A percentile compares a stretch with the other conserved stretches of the same genome.
phyloP scores from a whole-genome alignment of 2,329 filamentous ascomycete species.

The Fusarium nematophilum region DNA sequence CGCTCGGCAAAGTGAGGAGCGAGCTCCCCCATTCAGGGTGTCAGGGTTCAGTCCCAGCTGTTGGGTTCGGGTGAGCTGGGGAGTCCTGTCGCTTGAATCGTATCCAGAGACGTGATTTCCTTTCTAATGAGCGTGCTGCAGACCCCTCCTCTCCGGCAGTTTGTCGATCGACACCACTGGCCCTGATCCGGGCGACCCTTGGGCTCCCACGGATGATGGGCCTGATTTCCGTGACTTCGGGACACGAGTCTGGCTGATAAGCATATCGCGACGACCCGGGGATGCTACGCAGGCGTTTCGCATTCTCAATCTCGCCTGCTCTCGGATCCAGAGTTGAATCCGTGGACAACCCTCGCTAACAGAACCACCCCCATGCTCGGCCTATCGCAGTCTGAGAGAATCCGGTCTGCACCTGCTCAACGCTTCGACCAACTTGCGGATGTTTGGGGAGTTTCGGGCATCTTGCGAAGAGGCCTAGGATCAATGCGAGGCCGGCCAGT shows the following conservation, averaged over 20 bases:
- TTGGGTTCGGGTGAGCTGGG: conserved; percentile 9
- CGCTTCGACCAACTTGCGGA: background rate
- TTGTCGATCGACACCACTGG: conserved; percentile 27
- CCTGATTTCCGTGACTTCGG: conserved; percentile 21
- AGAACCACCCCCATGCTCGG: conserved; percentile 17
- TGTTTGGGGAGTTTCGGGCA: conserved; percentile 35
- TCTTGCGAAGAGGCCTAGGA: conserved; percentile 33
- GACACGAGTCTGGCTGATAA: no score
- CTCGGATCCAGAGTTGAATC: conserved; percentile 5
- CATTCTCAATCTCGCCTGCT: background rate
- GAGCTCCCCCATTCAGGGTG: conserved; percentile 3
- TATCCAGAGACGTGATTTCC: conserved; percentile 11
- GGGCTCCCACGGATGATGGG: conserved; percentile 12
- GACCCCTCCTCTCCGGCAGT: background rate
- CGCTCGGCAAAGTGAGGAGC: conserved; percentile 18
- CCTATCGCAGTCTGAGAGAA: conserved; percentile 26
- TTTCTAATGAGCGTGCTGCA: conserved; percentile 2
- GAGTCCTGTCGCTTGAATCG: conserved; percentile 5
- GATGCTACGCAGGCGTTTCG: no score
- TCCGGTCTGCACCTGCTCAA: background rate
- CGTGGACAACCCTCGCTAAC: background rate
- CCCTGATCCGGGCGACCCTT: conserved; percentile 10
- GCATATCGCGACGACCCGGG: no score
- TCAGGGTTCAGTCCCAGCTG: conserved; percentile 5
- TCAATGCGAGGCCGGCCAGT: conserved; percentile 31